A percentile compares a stretch with the other conserved stretches of the same genome.
phyloP scores from a whole-genome alignment of 2,329 filamentous ascomycete genomes.

The Microcyclosporella mali region DNA sequence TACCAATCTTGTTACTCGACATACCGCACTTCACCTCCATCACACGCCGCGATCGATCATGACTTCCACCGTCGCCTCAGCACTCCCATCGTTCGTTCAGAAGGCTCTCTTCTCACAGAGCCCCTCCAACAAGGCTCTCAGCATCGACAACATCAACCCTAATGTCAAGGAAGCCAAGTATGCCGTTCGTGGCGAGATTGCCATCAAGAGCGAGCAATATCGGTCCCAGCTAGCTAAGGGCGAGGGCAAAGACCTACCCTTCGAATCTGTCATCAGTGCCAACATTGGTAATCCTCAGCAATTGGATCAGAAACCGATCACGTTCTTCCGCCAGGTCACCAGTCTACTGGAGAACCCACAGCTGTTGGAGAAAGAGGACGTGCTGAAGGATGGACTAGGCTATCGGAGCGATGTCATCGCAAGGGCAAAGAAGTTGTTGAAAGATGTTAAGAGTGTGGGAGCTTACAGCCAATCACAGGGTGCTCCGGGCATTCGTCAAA shows the following conservation, averaged over 20 bases:
- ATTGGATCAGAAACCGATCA: slow-evolving; percentile 97
- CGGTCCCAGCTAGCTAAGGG: slow-evolving; percentile 60
- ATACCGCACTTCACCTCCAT: too few relatives aligned
- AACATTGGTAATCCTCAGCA: slow-evolving; percentile 99
- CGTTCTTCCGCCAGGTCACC: slow-evolving; percentile 95
- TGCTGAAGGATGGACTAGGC: slow-evolving; percentile 66
- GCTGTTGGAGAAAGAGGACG: slow-evolving; percentile 74
- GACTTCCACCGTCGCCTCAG: slow-evolving; percentile 5
- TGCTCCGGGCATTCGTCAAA: slow-evolving; percentile 77
- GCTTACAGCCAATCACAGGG: slow-evolving; percentile 95
- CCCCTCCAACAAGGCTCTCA: slow-evolving; percentile 41
- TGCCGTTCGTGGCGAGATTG: slow-evolving; percentile 91
- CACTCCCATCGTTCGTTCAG: slow-evolving; percentile 20
- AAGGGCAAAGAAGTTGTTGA: slow-evolving; percentile 72
- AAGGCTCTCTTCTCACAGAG: slow-evolving; percentile 18
- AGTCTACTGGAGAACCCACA: slow-evolving; percentile 86
- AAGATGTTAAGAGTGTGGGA: slow-evolving; percentile 81
- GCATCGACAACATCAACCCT: slow-evolving; percentile 84
- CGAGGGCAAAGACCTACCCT: slow-evolving; percentile 64
- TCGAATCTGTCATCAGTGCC: slow-evolving; percentile 85
- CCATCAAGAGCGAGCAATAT: slow-evolving; percentile 87
- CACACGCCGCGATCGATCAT: neutral
- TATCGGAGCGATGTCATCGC: slow-evolving; percentile 88
- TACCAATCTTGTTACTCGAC: too few relatives aligned
- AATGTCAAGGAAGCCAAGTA: slow-evolving; percentile 84